Evolutionary conservation across 2,329 filamentous ascomycete genomes (phyloP).

Genomic region (Alternaria ventricosa): DNA sequence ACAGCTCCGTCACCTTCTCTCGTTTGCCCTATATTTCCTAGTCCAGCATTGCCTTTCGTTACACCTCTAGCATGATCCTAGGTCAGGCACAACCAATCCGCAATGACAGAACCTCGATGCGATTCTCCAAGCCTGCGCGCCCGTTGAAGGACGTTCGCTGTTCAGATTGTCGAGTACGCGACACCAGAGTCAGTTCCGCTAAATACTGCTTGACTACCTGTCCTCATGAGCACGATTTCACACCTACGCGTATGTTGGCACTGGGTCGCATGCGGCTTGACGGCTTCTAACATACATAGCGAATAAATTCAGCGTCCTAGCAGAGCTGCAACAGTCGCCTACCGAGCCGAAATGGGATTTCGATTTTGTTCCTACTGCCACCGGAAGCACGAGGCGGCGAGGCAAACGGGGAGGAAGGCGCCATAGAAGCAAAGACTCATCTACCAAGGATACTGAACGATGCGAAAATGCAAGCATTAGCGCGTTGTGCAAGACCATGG

Average conservation of each 20-base stretch:
- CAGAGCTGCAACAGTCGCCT: slow-evolving; percentile 25
- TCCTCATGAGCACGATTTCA: slow-evolving; percentile 26
- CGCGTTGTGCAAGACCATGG: slow-evolving; percentile 14
- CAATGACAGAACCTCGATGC: slow-evolving; percentile 14
- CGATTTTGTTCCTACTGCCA: slow-evolving; percentile 22
- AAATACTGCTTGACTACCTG: slow-evolving; percentile 13
- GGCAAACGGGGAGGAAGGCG: slow-evolving; percentile 29
- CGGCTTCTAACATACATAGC: slow-evolving; percentile 13
- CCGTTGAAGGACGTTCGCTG: slow-evolving; percentile 13
- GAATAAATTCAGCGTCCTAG: slow-evolving; percentile 40
- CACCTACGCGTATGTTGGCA: slow-evolving; percentile 26
- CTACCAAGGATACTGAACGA: slow-evolving; percentile 1
- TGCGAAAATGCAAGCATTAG: slow-evolving; percentile 1
- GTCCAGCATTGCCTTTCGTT: slow-evolving; percentile 13
- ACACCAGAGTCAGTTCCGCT: not conserved
- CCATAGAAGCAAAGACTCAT: slow-evolving; percentile 12
- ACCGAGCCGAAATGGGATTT: slow-evolving; percentile 28
- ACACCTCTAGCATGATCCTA: slow-evolving; percentile 20
- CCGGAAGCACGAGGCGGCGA: slow-evolving; percentile 13
- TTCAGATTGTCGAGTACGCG: slow-evolving; percentile 14
- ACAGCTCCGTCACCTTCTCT: slow-evolving; percentile 10
- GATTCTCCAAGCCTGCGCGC: slow-evolving; percentile 6
- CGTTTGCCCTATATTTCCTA: slow-evolving; percentile 13
- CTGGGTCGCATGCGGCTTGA: not conserved
- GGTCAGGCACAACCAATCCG: slow-evolving; percentile 14